These are phyloP conservation scores for Pleurostoma richardsiae DNA, from an alignment of 2,329 filamentous ascomycete genomes.

Conservation along the genomic window DNA sequence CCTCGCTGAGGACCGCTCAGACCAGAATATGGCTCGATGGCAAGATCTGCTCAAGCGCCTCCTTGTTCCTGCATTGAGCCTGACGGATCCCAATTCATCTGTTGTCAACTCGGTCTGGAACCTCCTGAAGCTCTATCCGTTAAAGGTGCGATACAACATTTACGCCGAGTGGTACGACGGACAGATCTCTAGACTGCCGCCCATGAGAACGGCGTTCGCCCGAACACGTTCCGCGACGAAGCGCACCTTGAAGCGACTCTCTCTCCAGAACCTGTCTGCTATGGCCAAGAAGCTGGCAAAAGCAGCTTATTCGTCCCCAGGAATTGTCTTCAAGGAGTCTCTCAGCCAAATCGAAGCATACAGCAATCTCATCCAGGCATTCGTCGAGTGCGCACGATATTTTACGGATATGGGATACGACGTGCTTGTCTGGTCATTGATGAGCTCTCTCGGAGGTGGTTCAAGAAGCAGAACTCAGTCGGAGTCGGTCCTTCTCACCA, in stretches of 20 bases:
- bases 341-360: conserved; percentile 91
- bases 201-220: conserved; percentile 75
- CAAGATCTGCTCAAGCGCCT: conserved; percentile 76
- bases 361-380: conserved; percentile 88
- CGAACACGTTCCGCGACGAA: conserved; percentile 74
- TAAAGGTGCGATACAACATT: conserved; percentile 73
- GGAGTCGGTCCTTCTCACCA: conserved; percentile 67
- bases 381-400: conserved; percentile 91
- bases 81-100: conserved; percentile 78
- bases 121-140: conserved; percentile 73
- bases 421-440: conserved; percentile 85
- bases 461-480: conserved; percentile 59
- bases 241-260: conserved; percentile 82
- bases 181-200: conserved; percentile 67
- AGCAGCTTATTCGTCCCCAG: conserved; percentile 85
- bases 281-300: conserved; percentile 90
- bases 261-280: conserved; percentile 75
- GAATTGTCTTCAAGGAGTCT: conserved; percentile 84
- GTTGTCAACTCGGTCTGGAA: conserved; percentile 84
- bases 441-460: conserved; percentile 64
- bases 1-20: conserved; percentile 63
- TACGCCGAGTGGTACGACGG: conserved; percentile 93
- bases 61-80: conserved; percentile 81
- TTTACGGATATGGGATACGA: conserved; percentile 92
- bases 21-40: conserved; percentile 73